Base-by-base conservation (phyloP, 306 rosid species). In the Boehmeria nivea region DNA sequence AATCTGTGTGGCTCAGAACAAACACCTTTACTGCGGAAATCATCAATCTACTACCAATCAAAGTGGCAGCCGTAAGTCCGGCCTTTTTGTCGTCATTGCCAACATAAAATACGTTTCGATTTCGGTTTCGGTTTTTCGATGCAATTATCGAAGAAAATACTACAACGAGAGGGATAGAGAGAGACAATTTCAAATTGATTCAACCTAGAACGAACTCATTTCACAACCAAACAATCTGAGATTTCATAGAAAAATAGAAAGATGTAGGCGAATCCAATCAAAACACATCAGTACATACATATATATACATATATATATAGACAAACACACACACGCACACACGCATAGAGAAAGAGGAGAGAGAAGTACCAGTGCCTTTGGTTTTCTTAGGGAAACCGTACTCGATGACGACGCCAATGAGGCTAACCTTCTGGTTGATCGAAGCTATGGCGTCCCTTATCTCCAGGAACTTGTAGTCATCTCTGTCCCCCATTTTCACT, bases 11-110 rank as follows among this genome's bases (percentile, higher is more conserved):
- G 95, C 95, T 83, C 84, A 79, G 75, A 55, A 58, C 52, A 66
- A 49, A 70, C 78, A 89, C 95, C 80, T 81, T 75, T 18, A 61
- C 70, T 57, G 64, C 38, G 59, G 71, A 48, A 38, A 2, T 89
- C 89, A 52, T 86, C 90, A 86, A 43, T 55, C 94, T 86, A 86
- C 95, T 83, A 86, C 89, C 89, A 13, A 39, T 17, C 67, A 58
- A 70, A 75, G 94, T 87, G 81, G 95, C 93, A 85, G 95, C 95
- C 71, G 76, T 89, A 72, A 77, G 85, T 46, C 87, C 85, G 87
- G 95, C 93, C 95, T 85, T 89, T 89, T 69, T 54, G 57, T 81
- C 95, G 64, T 83, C 97, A 89, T 70, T 19, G 87, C 95, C 89
- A 80, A 50, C 36, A 50, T 10, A 31, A 28, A 10, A 31, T 10